These are phyloP conservation scores for Rubia occidens DNA, from an alignment of 305 asterid genomes.

Conservation along the genomic window DNA sequence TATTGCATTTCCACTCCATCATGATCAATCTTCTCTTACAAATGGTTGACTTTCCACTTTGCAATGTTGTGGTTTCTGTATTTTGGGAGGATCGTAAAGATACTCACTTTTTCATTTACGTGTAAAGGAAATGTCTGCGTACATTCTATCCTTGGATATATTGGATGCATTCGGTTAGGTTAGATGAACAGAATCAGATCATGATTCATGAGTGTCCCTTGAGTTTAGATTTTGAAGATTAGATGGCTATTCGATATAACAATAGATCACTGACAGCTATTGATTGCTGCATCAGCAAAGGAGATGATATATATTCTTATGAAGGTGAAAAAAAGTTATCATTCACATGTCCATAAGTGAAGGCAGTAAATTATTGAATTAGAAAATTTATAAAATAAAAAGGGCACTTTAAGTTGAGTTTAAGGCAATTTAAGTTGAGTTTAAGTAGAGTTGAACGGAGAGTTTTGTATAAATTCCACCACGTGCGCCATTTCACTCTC, in stretches of 20 bases:
- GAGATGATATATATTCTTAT: background rate
- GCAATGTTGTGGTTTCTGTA: no score
- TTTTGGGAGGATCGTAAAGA: no score
- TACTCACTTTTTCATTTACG: no score
- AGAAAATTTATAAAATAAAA: background rate
- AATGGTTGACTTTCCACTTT: background rate
- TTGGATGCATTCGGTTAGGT: background rate
- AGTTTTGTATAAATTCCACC: conserved; percentile 26
- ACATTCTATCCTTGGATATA: background rate
- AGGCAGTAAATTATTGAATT: conserved; percentile 13
- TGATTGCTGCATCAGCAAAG: conserved; percentile 4
- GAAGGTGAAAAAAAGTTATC: background rate
- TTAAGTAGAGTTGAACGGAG: background rate
- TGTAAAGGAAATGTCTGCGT: no score
- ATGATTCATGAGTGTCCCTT: background rate
- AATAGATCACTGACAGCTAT: conserved; percentile 2
- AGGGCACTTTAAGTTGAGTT: conserved; percentile 5
- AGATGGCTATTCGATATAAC: background rate
- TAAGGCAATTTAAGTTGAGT: conserved; percentile 1
- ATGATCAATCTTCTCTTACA: background rate
- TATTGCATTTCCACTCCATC: background rate
- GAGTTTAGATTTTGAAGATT: conserved; percentile 2
- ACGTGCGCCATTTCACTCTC: conserved; percentile 19
- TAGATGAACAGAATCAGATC: background rate
- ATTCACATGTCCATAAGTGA: conserved; percentile 17